phyloP scores from a whole-genome alignment of 768 basidiomycete species.

The Lactarius pseudohatsudake region DNA sequence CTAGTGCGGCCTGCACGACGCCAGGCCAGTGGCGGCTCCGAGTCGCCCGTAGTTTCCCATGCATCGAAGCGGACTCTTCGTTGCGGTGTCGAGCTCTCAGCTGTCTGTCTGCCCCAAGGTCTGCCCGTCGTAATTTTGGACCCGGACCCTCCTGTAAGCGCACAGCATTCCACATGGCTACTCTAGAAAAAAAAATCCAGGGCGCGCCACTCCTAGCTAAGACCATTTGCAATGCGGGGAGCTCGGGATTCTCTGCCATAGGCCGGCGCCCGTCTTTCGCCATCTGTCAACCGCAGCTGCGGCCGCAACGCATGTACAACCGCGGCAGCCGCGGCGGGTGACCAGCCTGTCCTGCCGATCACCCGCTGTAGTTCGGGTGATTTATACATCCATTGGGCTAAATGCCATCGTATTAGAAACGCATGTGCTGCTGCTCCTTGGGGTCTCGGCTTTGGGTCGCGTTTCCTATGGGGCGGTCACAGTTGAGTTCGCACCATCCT shows the following conservation, averaged over 20 bases:
- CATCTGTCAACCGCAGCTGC: too few species aligned
- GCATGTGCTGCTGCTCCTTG: background rate
- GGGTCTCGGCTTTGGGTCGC: background rate
- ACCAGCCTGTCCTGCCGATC: background rate
- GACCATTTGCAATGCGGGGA: background rate
- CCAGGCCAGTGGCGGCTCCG: background rate
- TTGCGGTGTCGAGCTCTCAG: background rate
- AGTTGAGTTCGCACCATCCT: background rate
- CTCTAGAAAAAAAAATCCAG: background rate
- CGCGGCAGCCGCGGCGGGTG: background rate
- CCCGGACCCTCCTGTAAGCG: too few species aligned
- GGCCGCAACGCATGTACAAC: too few species aligned
- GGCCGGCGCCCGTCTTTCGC: too few species aligned
- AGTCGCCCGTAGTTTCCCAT: background rate
- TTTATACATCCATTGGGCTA: background rate
- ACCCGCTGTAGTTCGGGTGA: background rate
- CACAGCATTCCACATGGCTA: background rate
- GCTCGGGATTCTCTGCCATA: background rate
- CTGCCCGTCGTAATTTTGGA: background rate
- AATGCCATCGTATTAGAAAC: background rate
- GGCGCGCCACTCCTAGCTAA: too few species aligned
- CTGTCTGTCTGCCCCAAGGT: background rate
- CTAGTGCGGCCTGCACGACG: background rate
- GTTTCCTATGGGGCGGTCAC: background rate
- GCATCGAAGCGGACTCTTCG: background rate